A percentile compares a stretch with the other conserved stretches of the same genome.
Evolutionary conservation across 148 eudicot species (phyloP).

Genomic region (Talinum fruticosum): DNA sequence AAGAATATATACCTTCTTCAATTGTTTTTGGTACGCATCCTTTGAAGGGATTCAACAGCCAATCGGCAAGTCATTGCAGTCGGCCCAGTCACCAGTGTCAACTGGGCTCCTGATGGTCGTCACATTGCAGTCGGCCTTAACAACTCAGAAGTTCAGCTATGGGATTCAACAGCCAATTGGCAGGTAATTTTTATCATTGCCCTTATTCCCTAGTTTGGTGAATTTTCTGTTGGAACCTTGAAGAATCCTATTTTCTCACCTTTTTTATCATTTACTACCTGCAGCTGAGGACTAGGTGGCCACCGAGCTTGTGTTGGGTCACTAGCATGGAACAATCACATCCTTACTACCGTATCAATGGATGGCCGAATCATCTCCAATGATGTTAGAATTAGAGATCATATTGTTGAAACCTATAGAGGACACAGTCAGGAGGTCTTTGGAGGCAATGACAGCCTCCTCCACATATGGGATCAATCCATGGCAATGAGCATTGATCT

Average conservation of each 20-base stretch:
- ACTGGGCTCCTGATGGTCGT: constrained; percentile 85
- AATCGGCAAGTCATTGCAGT: constrained; percentile 87
- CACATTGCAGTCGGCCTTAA: constrained; percentile 70
- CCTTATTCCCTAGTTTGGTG: no score
- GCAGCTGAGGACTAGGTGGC: constrained; percentile 72
- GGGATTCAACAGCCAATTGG: constrained; percentile 68
- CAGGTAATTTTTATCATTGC: constrained; percentile 35
- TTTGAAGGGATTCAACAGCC: no score
- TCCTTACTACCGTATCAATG: constrained; percentile 73
- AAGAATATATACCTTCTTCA: constrained; percentile 57
- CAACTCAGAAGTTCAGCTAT: constrained; percentile 72
- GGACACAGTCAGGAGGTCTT: constrained; percentile 79
- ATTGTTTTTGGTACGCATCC: constrained; percentile 40
- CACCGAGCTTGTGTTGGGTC: constrained; percentile 73
- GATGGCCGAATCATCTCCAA: constrained; percentile 64
- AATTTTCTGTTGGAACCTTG: neutral
- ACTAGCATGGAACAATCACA: constrained; percentile 70
- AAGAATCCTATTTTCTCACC: neutral
- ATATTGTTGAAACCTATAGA: constrained; percentile 55
- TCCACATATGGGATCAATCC: constrained; percentile 77
- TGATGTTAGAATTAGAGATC: constrained; percentile 54
- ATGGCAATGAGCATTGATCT: no score
- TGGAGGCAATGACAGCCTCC: constrained; percentile 78
- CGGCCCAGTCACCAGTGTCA: constrained; percentile 81
- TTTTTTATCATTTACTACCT: constrained; percentile 1